Conservation (phyloP, 2,329 filamentous ascomycete genomes). For the Pochonia chlamydosporia region DNA sequence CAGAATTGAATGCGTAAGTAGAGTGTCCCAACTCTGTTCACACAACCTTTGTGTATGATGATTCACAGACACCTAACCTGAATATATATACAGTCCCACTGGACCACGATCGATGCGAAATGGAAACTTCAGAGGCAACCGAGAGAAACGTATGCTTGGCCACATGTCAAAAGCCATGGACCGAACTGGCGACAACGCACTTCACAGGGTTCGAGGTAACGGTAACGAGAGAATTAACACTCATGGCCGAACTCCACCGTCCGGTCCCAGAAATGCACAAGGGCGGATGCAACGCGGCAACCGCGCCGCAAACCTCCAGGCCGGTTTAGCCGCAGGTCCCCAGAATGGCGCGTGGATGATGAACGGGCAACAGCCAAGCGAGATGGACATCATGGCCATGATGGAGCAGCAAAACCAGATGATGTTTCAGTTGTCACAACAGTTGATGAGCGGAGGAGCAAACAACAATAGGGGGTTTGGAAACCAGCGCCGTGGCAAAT, state of each 20-base stretch:
- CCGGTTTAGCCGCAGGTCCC: slow-evolving; percentile 36
- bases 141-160: slow-evolving; percentile 78
- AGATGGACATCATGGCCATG: slow-evolving; percentile 63
- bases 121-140: slow-evolving; percentile 50
- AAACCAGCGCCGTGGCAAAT: slow-evolving; percentile 42
- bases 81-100: slow-evolving; percentile 62
- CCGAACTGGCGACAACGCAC: slow-evolving; percentile 63
- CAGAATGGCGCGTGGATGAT: slow-evolving; percentile 42
- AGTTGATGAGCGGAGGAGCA: slow-evolving; percentile 51
- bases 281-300: slow-evolving; percentile 40
- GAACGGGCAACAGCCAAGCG: slow-evolving; percentile 38
- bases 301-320: slow-evolving; percentile 42
- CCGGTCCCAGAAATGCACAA: slow-evolving; percentile 59
- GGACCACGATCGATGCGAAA: slow-evolving; percentile 94
- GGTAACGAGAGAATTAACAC: slow-evolving; percentile 77
- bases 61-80: neutral
- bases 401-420: slow-evolving; percentile 83
- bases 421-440: slow-evolving; percentile 70
- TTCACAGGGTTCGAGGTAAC: slow-evolving; percentile 73
- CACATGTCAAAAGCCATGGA: slow-evolving; percentile 82
- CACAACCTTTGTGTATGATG: neutral
- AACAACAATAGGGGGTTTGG: slow-evolving; percentile 12
- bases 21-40: neutral
- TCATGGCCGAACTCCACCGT: slow-evolving; percentile 64
- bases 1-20: slow-evolving; percentile 55